Percentiles rank a stretch among this genome's conserved stretches.
Conservation (phyloP, 2,329 filamentous ascomycete genomes). For the Purpureocillium lavendulum region DNA sequence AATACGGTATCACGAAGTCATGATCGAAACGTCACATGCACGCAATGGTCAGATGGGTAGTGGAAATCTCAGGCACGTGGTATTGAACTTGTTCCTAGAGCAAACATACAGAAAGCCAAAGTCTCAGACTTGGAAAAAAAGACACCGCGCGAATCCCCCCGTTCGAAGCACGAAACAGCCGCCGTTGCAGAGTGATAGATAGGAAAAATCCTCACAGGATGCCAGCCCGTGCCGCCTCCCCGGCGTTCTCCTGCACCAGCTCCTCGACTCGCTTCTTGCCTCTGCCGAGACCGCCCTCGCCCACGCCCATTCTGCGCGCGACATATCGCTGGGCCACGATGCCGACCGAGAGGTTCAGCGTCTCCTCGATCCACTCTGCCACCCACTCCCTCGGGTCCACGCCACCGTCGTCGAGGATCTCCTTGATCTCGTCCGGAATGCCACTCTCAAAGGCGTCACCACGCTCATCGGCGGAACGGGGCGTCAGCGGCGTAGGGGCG, state of each 20-base stretch:
- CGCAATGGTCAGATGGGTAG: too few species aligned
- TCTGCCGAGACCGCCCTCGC: conserved; percentile 60
- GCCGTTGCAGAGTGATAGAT: too few species aligned
- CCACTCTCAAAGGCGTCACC: conserved; percentile 25
- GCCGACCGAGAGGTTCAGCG: conserved; percentile 68
- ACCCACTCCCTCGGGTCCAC: conserved; percentile 97
- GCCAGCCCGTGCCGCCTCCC: conserved; percentile 53
- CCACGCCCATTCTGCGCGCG: conserved; percentile 89
- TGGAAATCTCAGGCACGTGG: too few species aligned
- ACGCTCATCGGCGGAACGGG: conserved; percentile 41
- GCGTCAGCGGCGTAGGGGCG: conserved; percentile 51
- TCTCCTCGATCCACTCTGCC: conserved; percentile 92
- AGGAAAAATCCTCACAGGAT: conserved; percentile 29
- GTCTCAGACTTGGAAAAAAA: too few species aligned
- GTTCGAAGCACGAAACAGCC: too few species aligned
- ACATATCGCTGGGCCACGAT: conserved; percentile 93
- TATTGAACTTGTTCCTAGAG: too few species aligned
- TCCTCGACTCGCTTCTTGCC: conserved; percentile 53
- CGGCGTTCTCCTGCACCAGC: conserved; percentile 46
- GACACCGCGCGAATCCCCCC: too few species aligned
- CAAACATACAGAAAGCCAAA: too few species aligned
- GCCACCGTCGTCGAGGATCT: conserved; percentile 66
- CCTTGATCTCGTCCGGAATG: conserved; percentile 74
- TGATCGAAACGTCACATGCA: too few species aligned
- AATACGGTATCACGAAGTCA: neutral